These are phyloP conservation scores for Eucalyptus pauciflora DNA, from an alignment of 345 rosid genomes.

Conservation along the genomic window DNA sequence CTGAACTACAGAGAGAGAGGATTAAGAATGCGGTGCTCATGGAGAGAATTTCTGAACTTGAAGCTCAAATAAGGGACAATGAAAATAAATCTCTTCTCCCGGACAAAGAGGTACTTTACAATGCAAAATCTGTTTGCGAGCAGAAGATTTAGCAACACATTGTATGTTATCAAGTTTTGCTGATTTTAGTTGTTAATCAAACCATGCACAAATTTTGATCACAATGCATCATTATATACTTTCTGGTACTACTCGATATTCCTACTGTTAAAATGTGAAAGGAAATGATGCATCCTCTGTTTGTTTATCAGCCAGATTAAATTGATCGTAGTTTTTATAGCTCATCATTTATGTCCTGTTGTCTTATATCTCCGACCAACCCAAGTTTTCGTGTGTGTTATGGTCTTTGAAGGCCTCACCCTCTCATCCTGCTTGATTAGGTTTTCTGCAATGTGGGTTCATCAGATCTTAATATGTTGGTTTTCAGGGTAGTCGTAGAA, in stretches of 20 bases:
- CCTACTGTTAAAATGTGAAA: background rate
- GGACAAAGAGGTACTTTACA: conserved; percentile 9
- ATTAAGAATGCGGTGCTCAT: conserved; percentile 32
- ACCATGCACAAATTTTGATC: background rate
- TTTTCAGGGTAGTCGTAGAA: conserved; percentile 10
- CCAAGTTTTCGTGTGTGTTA: background rate
- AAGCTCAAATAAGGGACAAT: conserved; percentile 27
- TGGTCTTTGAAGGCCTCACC: background rate
- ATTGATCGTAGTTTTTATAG: background rate
- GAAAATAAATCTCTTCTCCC: conserved; percentile 2
- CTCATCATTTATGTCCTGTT: background rate
- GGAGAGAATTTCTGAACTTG: conserved; percentile 43
- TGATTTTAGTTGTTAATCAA: background rate
- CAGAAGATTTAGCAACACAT: background rate
- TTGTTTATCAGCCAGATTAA: background rate
- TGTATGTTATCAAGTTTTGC: background rate
- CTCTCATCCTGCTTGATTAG: background rate
- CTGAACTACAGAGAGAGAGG: conserved; percentile 34
- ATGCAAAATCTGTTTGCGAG: background rate
- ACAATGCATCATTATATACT: background rate
- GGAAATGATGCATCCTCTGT: background rate
- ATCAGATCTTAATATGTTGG: background rate
- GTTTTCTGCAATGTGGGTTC: background rate
- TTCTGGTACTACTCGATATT: background rate
- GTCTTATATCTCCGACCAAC: background rate